A percentile compares a stretch with the other conserved stretches of the same genome.
Conservation (phyloP, 2,329 filamentous ascomycete genomes). For the Neofusicoccum kwambonambiense region DNA sequence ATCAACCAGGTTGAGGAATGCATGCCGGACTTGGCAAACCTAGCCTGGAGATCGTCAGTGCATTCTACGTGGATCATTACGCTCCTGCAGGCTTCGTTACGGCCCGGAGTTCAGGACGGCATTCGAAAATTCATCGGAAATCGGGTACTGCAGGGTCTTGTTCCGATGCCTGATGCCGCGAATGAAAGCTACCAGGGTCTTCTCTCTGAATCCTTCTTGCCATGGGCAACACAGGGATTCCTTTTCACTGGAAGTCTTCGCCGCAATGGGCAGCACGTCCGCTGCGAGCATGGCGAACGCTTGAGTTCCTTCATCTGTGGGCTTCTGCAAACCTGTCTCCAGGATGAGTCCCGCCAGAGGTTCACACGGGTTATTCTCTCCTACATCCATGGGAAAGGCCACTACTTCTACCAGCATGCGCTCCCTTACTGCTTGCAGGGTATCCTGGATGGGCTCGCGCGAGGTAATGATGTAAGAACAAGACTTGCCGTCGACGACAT, state of each 20-base stretch:
- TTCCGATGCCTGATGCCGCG: slow-evolving; percentile 16
- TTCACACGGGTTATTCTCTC: slow-evolving; percentile 35
- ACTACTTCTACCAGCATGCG: slow-evolving; percentile 41
- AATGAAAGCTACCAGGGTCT: slow-evolving; percentile 43
- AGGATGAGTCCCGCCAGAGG: slow-evolving; percentile 18
- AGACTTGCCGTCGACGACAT: slow-evolving; percentile 28
- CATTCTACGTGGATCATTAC: slow-evolving; percentile 43
- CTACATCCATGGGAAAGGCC: slow-evolving; percentile 33
- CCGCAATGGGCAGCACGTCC: slow-evolving; percentile 28
- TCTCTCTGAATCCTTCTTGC: slow-evolving; percentile 43
- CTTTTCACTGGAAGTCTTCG: slow-evolving; percentile 43
- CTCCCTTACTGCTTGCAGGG: slow-evolving; percentile 45
- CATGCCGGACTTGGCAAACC: slow-evolving; percentile 41
- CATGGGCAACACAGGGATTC: slow-evolving; percentile 48
- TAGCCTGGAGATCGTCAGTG: slow-evolving; percentile 37
- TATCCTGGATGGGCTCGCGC: slow-evolving; percentile 32
- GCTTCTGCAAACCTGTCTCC: slow-evolving; percentile 27
- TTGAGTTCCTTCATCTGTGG: slow-evolving; percentile 37
- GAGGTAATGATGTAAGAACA: neutral
- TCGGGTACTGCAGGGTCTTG: slow-evolving; percentile 40
- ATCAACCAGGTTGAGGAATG: slow-evolving; percentile 49
- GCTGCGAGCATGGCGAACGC: slow-evolving; percentile 42
- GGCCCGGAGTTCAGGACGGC: slow-evolving; percentile 44
- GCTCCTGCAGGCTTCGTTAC: slow-evolving; percentile 42
- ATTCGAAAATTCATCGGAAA: slow-evolving; percentile 47